Conservation (phyloP, 176 grass and related monocot genomes). For the Typha latifolia region DNA sequence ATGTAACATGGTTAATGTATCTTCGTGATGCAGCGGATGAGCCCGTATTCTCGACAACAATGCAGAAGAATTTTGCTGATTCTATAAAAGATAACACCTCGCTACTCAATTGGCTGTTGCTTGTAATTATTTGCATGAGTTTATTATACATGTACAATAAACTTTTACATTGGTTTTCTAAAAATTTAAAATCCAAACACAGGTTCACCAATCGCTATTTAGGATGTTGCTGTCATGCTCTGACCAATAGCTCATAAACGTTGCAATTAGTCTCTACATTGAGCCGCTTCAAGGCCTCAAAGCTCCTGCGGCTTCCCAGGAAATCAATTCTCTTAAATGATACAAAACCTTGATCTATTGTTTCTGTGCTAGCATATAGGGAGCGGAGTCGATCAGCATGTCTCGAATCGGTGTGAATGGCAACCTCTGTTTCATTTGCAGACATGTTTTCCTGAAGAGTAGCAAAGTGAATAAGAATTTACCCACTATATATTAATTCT, state of each 20-base stretch:
- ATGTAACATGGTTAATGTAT: no score
- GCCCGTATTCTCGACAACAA: no score
- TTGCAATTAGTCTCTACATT: conserved; percentile 63
- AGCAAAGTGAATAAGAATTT: not conserved
- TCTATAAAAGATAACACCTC: no score
- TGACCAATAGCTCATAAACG: conserved; percentile 78
- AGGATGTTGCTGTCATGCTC: conserved; percentile 46
- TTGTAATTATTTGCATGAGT: no score
- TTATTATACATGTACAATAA: no score
- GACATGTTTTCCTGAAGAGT: conserved; percentile 74
- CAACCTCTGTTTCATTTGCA: conserved; percentile 47
- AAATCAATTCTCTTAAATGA: conserved; percentile 78
- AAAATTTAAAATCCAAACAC: no score
- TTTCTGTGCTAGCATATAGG: conserved; percentile 51
- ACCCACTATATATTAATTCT: no score
- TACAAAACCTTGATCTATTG: conserved; percentile 47
- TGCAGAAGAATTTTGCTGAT: no score
- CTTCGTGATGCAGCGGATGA: no score
- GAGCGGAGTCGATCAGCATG: conserved; percentile 82
- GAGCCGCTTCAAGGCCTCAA: conserved; percentile 77
- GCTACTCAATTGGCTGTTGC: no score
- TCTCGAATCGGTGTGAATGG: conserved; percentile 87
- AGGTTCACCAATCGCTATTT: not conserved
- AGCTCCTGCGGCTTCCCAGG: conserved; percentile 81
- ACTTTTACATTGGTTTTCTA: no score